Conservation (phyloP, 1,284 basidiomycete species). For the Xerocomus amazonicus region DNA sequence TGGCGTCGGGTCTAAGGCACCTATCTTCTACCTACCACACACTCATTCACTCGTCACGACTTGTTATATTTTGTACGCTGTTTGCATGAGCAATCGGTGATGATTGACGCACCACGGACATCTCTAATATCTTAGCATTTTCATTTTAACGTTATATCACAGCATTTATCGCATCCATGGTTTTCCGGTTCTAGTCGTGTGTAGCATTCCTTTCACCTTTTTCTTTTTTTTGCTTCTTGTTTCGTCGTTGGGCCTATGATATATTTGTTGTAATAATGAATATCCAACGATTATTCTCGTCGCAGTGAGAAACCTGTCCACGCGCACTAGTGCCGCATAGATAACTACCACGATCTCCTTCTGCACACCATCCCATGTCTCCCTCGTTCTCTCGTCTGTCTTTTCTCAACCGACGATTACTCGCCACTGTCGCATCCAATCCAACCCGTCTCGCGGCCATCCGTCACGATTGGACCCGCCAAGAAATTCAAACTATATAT, state of each 20-base stretch:
- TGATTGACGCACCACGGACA: constrained; percentile 27
- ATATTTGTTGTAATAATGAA: constrained; percentile 36
- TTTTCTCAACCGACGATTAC: constrained; percentile 38
- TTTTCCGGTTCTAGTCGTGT: constrained; percentile 33
- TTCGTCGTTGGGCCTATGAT: constrained; percentile 19
- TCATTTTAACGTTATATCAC: constrained; percentile 33
- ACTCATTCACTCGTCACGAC: constrained; percentile 28
- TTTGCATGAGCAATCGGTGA: constrained; percentile 26
- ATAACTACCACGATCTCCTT: background rate
- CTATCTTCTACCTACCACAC: constrained; percentile 15
- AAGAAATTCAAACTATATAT: constrained; percentile 76
- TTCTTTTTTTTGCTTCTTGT: constrained; percentile 23
- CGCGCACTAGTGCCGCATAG: background rate
- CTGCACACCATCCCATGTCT: constrained; percentile 11
- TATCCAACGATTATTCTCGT: constrained; percentile 3
- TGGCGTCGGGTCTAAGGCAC: constrained; percentile 47
- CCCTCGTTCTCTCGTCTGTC: constrained; percentile 8
- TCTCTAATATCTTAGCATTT: constrained; percentile 30
- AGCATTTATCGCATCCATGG: constrained; percentile 28
- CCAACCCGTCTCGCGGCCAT: constrained; percentile 31
- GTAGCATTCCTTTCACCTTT: constrained; percentile 28
- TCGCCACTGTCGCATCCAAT: constrained; percentile 58
- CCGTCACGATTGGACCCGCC: constrained; percentile 60
- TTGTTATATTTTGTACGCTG: constrained; percentile 21
- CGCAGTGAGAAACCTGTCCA: too few relatives aligned